phyloP scores from a whole-genome alignment of 495 filamentous ascomycete genomes.

The Hypomontagnella monticulosa region DNA sequence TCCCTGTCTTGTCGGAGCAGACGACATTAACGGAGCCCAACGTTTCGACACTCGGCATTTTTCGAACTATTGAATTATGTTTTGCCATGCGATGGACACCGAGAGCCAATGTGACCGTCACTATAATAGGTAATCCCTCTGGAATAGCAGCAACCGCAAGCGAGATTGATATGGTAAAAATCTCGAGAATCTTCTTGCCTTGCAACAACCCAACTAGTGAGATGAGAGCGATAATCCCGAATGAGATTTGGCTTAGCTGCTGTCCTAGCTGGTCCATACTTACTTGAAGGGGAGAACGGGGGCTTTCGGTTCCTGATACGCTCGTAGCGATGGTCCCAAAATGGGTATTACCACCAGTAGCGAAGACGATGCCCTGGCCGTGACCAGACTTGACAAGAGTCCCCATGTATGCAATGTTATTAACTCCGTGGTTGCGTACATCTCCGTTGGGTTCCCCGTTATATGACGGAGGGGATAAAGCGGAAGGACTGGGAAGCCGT shows the following conservation, averaged over 20 bases:
- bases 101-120: slow-evolving; percentile 93
- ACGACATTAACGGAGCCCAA: slow-evolving; percentile 98
- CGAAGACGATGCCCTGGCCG: slow-evolving; percentile 93
- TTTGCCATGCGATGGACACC: slow-evolving; percentile 96
- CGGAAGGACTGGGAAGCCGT: slow-evolving; percentile 52
- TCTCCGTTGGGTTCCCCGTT: slow-evolving; percentile 44
- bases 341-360: slow-evolving; percentile 89
- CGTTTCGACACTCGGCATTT: slow-evolving; percentile 95
- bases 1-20: slow-evolving; percentile 98
- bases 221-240: slow-evolving; percentile 93
- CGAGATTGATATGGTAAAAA: slow-evolving; percentile 97
- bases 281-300: slow-evolving; percentile 88
- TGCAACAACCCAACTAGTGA: slow-evolving; percentile 87
- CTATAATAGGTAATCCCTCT: slow-evolving; percentile 96
- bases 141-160: slow-evolving; percentile 97
- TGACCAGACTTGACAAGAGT: slow-evolving; percentile 96
- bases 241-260: slow-evolving; percentile 94
- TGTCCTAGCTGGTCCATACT: slow-evolving; percentile 97
- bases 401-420: slow-evolving; percentile 97
- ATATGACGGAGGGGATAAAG: slow-evolving; percentile 39
- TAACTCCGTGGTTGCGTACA: slow-evolving; percentile 43
- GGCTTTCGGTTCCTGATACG: slow-evolving; percentile 92
- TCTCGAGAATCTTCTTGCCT: slow-evolving; percentile 87
- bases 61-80: slow-evolving; percentile 90
- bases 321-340: slow-evolving; percentile 97